Base-by-base conservation (phyloP, 805 yeast species). In the Deakozyma indianensis region DNA sequence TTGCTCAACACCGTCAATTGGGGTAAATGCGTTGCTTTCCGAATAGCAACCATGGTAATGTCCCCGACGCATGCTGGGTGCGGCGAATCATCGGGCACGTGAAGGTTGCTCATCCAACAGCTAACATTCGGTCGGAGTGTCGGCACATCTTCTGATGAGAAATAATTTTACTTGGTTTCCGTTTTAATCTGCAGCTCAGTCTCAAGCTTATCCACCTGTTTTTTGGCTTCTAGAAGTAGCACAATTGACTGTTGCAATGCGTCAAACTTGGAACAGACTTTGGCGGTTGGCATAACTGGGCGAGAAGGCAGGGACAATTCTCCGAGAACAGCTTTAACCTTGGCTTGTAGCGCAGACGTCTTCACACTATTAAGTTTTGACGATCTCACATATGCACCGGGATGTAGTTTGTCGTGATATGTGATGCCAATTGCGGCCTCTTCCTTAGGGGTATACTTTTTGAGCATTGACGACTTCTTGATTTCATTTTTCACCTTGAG, bases 271-370 rank as follows among this genome's bases (percentile, higher is more conserved):
- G 78, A 71, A 62, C 85, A 75, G 1, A 88, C 86, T 44, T 71
- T 77, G 28, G 80, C 76, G 0, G 97, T 83, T 3, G 95, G 90
- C 80, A 92, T 80, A 1, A 80, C 79, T 0, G 97, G 97, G 52
- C 81, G 80, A 3, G 78, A 64, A 0, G 96, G 81, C 7, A 92
- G 63, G 2, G 80, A 87, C 48, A 92, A 63, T 56, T 92, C 98
- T 47, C 80, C 82, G 48, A 90, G 62, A 9, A 78, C 70, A 16
- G 75, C 73, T 23, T 64, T 60, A 5, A 81, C 75, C 56, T 77
- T 79, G 22, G 74, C 68, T 53, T 81, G 87, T 4, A 79, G 67
- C 18, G 38, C 11, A 35, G 82, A 78, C 2, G 95, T 90, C 54
- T 87, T 87, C 56, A 80, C 77, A 1, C 83, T 75, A 1, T 88